These are phyloP conservation scores for Shiraia sp. DNA, from an alignment of 2,329 filamentous ascomycete species.

Conservation along the genomic window DNA sequence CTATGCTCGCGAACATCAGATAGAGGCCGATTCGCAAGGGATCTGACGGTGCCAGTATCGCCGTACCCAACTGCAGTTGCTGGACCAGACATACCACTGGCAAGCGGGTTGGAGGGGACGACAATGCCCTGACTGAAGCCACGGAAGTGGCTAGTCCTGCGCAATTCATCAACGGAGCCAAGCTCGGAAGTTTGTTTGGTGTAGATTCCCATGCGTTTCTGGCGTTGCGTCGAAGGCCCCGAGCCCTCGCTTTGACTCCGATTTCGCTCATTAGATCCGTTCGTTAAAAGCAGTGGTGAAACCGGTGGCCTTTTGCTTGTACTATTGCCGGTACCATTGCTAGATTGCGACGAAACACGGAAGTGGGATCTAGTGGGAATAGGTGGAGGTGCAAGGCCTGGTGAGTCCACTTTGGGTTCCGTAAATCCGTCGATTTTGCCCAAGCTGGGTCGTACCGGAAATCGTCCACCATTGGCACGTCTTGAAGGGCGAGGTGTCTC, in stretches of 20 bases:
- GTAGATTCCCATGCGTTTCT: constrained; percentile 64
- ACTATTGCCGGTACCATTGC: constrained; percentile 56
- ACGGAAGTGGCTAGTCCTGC: constrained; percentile 58
- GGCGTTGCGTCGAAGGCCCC: constrained; percentile 54
- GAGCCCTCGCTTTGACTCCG: constrained; percentile 66
- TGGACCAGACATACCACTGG: constrained; percentile 37
- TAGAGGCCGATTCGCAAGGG: constrained; percentile 53
- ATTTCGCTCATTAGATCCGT: constrained; percentile 65
- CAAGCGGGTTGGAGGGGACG: constrained; percentile 24
- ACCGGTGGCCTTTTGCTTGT: constrained; percentile 70
- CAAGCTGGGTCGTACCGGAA: constrained; percentile 69
- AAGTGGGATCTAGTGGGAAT: constrained; percentile 83
- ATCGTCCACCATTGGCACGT: constrained; percentile 58
- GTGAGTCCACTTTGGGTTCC: constrained; percentile 47
- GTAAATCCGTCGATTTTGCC: constrained; percentile 63
- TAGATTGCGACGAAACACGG: constrained; percentile 70
- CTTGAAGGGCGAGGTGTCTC: constrained; percentile 77
- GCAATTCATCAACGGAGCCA: constrained; percentile 57
- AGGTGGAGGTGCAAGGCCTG: constrained; percentile 61
- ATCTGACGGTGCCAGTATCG: constrained; percentile 38
- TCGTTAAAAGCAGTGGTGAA: constrained; percentile 72
- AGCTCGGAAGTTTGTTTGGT: constrained; percentile 60
- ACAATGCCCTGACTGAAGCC: constrained; percentile 62
- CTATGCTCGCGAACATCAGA: constrained; percentile 63
- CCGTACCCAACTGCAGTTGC: constrained; percentile 40